Evolutionary conservation across 345 rosid species (phyloP).

Genomic region (Bruguiera gymnorhiza): DNA sequence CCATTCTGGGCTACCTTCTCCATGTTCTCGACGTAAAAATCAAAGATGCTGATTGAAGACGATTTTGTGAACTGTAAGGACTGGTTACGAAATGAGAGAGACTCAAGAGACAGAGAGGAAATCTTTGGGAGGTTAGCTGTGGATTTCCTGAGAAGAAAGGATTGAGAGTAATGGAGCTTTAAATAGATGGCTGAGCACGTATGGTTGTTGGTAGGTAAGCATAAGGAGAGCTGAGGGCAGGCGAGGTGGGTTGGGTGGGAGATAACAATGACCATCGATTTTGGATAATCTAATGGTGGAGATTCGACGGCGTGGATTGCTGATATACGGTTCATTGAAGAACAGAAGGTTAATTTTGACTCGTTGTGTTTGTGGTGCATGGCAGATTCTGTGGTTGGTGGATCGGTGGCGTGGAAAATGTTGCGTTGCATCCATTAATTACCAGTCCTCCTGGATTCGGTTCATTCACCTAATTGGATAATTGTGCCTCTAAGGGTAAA

Average conservation of each 20-base stretch:
- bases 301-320: neutral
- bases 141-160: too few relatives aligned
- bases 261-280: constrained; percentile 10
- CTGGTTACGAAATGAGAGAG: too few relatives aligned
- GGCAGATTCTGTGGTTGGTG: constrained; percentile 20
- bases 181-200: too few relatives aligned
- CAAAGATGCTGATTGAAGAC: neutral
- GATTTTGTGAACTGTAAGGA: too few relatives aligned
- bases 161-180: too few relatives aligned
- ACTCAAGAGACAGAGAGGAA: too few relatives aligned
- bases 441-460: too few relatives aligned
- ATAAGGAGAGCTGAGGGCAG: constrained; percentile 10
- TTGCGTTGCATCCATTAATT: too few relatives aligned
- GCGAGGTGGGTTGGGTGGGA: constrained; percentile 27
- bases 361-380: constrained; percentile 5
- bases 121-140: too few relatives aligned
- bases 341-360: constrained; percentile 15
- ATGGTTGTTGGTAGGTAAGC: constrained; percentile 21
- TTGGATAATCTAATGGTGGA: neutral
- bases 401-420: neutral
- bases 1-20: constrained; percentile 8
- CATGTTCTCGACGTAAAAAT: neutral
- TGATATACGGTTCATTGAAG: neutral
- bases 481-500: too few relatives aligned
- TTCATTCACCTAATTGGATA: too few relatives aligned